Conservation (phyloP, 306 rosid genomes). For the Oxytropis ochrocephala region DNA sequence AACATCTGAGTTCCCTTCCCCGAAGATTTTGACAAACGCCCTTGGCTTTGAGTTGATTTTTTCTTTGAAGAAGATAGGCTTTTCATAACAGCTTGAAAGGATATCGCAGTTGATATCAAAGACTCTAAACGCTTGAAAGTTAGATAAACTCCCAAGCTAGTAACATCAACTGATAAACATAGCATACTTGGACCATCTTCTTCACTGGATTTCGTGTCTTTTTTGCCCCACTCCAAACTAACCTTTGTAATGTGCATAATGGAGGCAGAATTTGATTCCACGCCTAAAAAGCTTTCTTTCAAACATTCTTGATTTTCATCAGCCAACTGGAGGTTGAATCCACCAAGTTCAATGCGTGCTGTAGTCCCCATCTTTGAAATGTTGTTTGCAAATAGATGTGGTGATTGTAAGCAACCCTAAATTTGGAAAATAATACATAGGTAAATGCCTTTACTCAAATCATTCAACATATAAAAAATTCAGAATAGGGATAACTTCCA, state of each 20-base stretch:
- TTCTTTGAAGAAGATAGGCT: slow-evolving; percentile 50
- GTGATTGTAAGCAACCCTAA: slow-evolving; percentile 81
- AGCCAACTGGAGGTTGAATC: slow-evolving; percentile 64
- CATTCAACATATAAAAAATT: not conserved
- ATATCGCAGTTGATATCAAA: slow-evolving; percentile 63
- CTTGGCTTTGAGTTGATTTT: slow-evolving; percentile 45
- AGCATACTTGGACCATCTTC: slow-evolving; percentile 48
- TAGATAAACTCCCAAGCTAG: slow-evolving; percentile 56
- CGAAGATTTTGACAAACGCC: slow-evolving; percentile 50
- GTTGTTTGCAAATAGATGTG: slow-evolving; percentile 72
- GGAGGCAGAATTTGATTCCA: slow-evolving; percentile 63
- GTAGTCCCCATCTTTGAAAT: slow-evolving; percentile 62
- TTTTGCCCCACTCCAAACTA: slow-evolving; percentile 83
- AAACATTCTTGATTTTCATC: slow-evolving; percentile 71
- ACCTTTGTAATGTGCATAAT: slow-evolving; percentile 67
- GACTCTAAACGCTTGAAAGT: slow-evolving; percentile 72
- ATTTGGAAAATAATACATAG: slow-evolving; percentile 29
- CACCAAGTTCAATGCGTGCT: slow-evolving; percentile 74
- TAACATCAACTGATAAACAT: slow-evolving; percentile 63
- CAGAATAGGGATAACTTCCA: not conserved
- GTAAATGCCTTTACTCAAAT: slow-evolving; percentile 10
- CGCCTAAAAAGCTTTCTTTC: slow-evolving; percentile 48
- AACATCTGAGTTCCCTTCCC: slow-evolving; percentile 69
- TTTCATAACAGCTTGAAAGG: slow-evolving; percentile 71
- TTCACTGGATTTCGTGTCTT: slow-evolving; percentile 62